Base-by-base conservation (phyloP, 106 monocot species). In the Alisma plantagoaquatica region DNA sequence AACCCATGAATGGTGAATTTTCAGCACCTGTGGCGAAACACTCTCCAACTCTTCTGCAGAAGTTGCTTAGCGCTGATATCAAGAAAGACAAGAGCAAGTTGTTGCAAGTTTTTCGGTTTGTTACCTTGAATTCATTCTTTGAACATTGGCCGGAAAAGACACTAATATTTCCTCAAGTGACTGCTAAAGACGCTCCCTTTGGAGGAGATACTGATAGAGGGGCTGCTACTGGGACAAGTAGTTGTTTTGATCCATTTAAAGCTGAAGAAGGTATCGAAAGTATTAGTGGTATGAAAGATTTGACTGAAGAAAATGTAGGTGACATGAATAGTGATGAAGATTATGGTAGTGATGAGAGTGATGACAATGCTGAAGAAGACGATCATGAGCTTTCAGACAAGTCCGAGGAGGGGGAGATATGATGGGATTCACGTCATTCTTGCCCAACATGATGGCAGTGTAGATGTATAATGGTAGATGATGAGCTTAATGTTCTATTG, bases 71-170 rank as follows among this genome's bases (percentile, higher is more conserved):
- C 23, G 22, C 60, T 9, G 96, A 96, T 26, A 77, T 96, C 47
- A 81, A 66, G 62, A 68, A 68, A 57, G 94, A 96, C 48, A 80
- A 69, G 33, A 67, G 66, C 59, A 64, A 59, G 27, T 53, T 96
- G 46, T 61, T 96, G 46, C 96, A 96, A 29, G 78, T 65, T 51
- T 82, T 96, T 50, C 65, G 75, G 49, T 96, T 96, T 65, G 74
- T 89, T 78, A 53, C 71, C 27, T 26, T 82, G 49, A 96, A 96
- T 74, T 57, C 75, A 51, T 96, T 96, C 68, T 89, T 96, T 31
- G 67, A 78, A 14, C 26, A 71, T 3, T 64, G 49, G 70, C 73
- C 78, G 3, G 65, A 66, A 26, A 71, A 67, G 10, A 61, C 80
- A 3, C 57, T 96, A 51, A 72, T 68, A 27, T 89, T 71, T 51